Base-by-base conservation (phyloP, 129 eudicot species). In the Flaveria linearis region DNA sequence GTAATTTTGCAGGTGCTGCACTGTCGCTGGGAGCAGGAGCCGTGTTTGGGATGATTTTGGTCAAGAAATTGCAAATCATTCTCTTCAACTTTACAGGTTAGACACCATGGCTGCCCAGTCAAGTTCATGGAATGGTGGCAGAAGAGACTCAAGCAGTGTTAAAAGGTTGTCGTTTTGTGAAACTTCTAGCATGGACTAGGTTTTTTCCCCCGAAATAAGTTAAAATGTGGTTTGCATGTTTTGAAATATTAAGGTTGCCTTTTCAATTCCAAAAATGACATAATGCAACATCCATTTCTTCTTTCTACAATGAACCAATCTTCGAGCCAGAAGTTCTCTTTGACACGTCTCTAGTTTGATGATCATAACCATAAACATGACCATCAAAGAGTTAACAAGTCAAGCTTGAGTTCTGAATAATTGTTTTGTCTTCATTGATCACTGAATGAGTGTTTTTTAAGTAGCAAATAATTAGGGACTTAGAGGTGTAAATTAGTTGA, bases 61-160 rank as follows among this genome's bases (percentile, higher is more conserved):
- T 33, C 80, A 82, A 25, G 96, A 92, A 68, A 65, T 83, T 76
- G 93, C 88, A n/a, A 88, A 86, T 73, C 98, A 92, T 76, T 85
- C 81, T 56, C 87, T 86, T 82, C 96, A 92, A 67, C 78, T 90
- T 5, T 92, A 89, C 80, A 84, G 80, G 81, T 7, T 87, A 78
- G 93, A 92, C 78, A 86, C 90, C 50, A 73, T 86, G 91, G 80
- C 91, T 36, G 85, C 98, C 1, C 94, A 90, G 84, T 81, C 22
- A 92, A 92, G 83, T 92, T 90, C 81, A 49, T 82, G 80, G 96
- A 92, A 75, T 92, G 98, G 98, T 78, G 90, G 93, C 84, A 92
- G 82, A 90, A 79, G 61, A 88, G 77, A 41, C 82, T 11, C 81
- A 67, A 71, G 76, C 79, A 71, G 1, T 81, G 53, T 64, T 85